Conservation (phyloP, 2,329 filamentous ascomycete species). For the Xylaria sp. region DNA sequence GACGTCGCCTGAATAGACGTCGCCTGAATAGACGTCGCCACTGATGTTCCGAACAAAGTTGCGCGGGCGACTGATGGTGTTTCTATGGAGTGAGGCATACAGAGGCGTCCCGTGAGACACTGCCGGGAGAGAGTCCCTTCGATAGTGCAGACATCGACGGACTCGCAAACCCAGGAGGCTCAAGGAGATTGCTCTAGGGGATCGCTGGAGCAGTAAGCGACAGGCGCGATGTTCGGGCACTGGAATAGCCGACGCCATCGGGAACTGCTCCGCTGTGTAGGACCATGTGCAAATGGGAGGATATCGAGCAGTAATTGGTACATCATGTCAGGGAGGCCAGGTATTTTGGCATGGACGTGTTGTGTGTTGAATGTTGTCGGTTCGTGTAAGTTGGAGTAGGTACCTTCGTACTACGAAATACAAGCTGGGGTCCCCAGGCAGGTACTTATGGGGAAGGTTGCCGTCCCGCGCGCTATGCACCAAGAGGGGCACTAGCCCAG, state of each 20-base stretch:
- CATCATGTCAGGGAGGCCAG: not conserved
- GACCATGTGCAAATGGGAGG: not conserved
- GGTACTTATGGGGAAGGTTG: not conserved
- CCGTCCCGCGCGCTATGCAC: not conserved
- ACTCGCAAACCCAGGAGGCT: slow-evolving; percentile 26
- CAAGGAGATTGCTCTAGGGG: slow-evolving; percentile 27
- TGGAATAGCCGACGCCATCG: slow-evolving; percentile 22
- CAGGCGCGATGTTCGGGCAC: slow-evolving; percentile 24
- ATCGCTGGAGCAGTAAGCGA: slow-evolving; percentile 21
- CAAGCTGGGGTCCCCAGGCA: too few species aligned
- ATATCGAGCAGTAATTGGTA: not conserved
- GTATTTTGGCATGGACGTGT: not conserved
- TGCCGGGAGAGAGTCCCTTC: not conserved
- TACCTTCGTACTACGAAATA: too few species aligned
- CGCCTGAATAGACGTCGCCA: not conserved
- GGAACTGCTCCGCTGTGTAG: not conserved
- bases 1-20: slow-evolving; percentile 8
- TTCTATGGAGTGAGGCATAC: not conserved
- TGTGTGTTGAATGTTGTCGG: not conserved
- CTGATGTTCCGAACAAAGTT: not conserved
- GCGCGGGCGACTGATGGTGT: not conserved
- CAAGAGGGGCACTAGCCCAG: not conserved
- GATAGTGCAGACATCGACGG: slow-evolving; percentile 18
- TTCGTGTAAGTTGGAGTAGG: not conserved
- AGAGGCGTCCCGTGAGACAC: not conserved